These are phyloP conservation scores for Trichophyton verrucosum DNA, from an alignment of 2,329 filamentous ascomycete genomes.

Conservation along the genomic window DNA sequence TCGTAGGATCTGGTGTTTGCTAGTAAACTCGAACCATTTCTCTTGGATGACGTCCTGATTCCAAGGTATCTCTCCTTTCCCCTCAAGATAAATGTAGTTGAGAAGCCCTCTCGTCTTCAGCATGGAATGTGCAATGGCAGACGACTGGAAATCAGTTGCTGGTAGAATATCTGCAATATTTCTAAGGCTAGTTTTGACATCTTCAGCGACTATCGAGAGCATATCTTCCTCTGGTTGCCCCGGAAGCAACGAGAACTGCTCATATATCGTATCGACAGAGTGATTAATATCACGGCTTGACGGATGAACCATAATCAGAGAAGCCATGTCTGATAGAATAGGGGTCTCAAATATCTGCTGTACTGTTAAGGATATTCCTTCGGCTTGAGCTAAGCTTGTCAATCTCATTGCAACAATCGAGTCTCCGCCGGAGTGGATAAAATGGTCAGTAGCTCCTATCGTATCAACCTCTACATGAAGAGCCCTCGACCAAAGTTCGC, in stretches of 20 bases:
- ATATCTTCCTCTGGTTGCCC: not conserved
- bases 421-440: not conserved
- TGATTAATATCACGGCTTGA: not conserved
- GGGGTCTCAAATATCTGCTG: conserved; percentile 5
- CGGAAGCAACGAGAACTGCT: not conserved
- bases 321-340: not conserved
- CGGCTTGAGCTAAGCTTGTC: not conserved
- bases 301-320: not conserved
- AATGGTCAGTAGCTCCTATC: not conserved
- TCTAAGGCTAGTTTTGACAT: not conserved
- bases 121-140: conserved; percentile 45
- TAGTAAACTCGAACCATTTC: conserved; percentile 10
- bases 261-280: not conserved
- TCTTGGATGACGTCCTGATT: conserved; percentile 34
- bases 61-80: conserved; percentile 30
- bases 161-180: conserved; percentile 21
- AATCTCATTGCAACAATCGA: not conserved
- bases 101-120: conserved; percentile 45
- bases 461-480: not conserved
- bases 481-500: not conserved
- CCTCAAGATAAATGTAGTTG: conserved; percentile 51
- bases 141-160: conserved; percentile 41
- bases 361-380: conserved; percentile 1
- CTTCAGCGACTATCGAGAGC: not conserved
- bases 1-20: not conserved